Conservation (phyloP, 1,284 basidiomycete genomes). For the Tremellales sp. region DNA sequence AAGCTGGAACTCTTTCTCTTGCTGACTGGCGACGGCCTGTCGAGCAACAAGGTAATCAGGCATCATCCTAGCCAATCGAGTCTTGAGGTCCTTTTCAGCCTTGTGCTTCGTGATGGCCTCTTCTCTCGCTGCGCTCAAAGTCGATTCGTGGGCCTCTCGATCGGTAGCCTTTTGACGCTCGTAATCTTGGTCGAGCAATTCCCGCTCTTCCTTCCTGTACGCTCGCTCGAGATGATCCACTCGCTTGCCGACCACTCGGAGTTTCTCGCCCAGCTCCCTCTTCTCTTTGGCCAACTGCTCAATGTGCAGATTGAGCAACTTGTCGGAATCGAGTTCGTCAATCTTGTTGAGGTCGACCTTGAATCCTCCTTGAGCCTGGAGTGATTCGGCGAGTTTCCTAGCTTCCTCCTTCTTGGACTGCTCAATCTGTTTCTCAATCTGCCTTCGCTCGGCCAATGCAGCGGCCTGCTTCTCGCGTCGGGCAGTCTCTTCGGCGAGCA, state of each 20-base stretch:
- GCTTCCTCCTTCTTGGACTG: constrained; percentile 78
- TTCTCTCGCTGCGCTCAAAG: constrained; percentile 63
- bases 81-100: constrained; percentile 72
- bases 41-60: constrained; percentile 66
- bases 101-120: constrained; percentile 62
- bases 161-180: constrained; percentile 77
- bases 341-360: constrained; percentile 80
- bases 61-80: constrained; percentile 68
- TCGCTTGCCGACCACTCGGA: constrained; percentile 81
- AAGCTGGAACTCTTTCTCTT: constrained; percentile 67
- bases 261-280: constrained; percentile 75
- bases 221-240: constrained; percentile 96
- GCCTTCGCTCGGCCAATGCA: constrained; percentile 69
- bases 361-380: constrained; percentile 79
- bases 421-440: constrained; percentile 78
- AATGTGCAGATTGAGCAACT: constrained; percentile 86
- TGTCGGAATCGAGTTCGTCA: constrained; percentile 79
- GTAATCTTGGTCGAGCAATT: constrained; percentile 82
- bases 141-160: constrained; percentile 62
- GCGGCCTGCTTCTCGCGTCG: constrained; percentile 65
- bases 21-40: constrained; percentile 60
- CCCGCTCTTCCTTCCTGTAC: constrained; percentile 88
- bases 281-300: constrained; percentile 96
- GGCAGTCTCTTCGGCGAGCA: constrained; percentile 71
- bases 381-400: constrained; percentile 78